Evolutionary conservation across 2,329 filamentous ascomycete species (phyloP), one percentile per base, ranked within the genome.

Genomic region (Beauveria varroae): DNA sequence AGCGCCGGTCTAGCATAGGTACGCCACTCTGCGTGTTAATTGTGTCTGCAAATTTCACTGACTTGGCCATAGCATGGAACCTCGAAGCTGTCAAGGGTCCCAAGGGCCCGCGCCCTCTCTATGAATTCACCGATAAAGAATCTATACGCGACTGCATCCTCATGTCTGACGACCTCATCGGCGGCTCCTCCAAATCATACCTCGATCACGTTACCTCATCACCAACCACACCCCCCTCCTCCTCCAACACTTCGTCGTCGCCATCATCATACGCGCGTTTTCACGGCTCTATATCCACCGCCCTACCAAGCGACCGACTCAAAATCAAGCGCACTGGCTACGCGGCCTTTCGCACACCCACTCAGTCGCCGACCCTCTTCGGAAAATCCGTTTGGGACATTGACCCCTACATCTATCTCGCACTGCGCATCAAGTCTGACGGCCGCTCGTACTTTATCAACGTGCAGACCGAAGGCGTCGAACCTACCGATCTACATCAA

Each of bases 401-500:
- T 57, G 93, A 96, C 69, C 87, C 90, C 3, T 98, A 96, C 75
- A 78, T 83, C 14, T 97, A 92, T 74, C 86, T 99, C 10, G 93
- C 91, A 0, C 75, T 99, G 69, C 88, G 93, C 16, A 82, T 99
- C 68, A 95, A 92, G 73, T 93, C 90, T 3, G 95, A 98, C 71
- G 93, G 92, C 18, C 82, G 95, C 63, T 89, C 90, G 68, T 99
- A 98, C 78, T 91, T 96, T 62, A 86, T 99, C 69, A 99, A 99
- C 74, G 79, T 99, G 18, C 95, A 98, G 78, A 96, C 93, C 3
- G 93, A 99, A 71, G 90, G 90, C 1, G 87, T 99, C 60, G 90
- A 96, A 53, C 90, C 91, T 12, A 93, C 92, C n/a, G 95, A 99
- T 73, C 81, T 99, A 65, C 95, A 98, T 74, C 95, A 99, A 73